phyloP scores from a whole-genome alignment of 257 asterid genomes.

The Echium plantagineum region DNA sequence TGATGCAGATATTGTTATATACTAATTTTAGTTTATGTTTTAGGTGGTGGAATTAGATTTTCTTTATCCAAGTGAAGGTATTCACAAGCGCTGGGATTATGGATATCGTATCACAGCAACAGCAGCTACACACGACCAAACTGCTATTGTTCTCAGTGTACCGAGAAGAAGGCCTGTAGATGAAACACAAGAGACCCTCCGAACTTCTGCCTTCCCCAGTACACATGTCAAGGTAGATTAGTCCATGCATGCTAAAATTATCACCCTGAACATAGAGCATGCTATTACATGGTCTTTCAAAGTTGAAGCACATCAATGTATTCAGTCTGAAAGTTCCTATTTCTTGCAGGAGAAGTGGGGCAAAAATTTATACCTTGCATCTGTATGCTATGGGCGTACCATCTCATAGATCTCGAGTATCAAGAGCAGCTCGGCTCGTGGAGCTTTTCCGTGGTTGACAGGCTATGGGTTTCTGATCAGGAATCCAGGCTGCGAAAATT shows the following conservation, averaged over 20 bases:
- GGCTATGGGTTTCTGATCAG: conserved; percentile 7
- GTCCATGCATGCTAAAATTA: background rate
- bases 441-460: conserved; percentile 2
- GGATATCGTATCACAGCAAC: conserved; percentile 74
- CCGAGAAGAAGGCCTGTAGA: conserved; percentile 54
- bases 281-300: background rate
- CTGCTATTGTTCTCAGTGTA: conserved; percentile 58
- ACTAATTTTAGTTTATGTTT: background rate
- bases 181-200: conserved; percentile 85
- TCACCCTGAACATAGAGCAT: background rate
- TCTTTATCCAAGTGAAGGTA: conserved; percentile 82
- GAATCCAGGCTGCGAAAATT: conserved; percentile 8
- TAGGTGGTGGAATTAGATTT: conserved; percentile 86
- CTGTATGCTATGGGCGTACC: conserved; percentile 24
- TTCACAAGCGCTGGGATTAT: conserved; percentile 68
- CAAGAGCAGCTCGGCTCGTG: background rate
- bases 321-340: background rate
- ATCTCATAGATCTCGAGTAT: conserved; percentile 31
- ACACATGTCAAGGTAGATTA: conserved; percentile 51
- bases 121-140: conserved; percentile 69
- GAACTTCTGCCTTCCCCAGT: conserved; percentile 78
- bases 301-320: background rate
- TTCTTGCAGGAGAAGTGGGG: conserved; percentile 26
- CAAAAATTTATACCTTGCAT: conserved; percentile 24
- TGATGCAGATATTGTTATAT: background rate